Percentiles rank a stretch among this genome's conserved stretches.
phyloP scores from a whole-genome alignment of 2,329 filamentous ascomycete species.

The Dactylellina drechsleri region DNA sequence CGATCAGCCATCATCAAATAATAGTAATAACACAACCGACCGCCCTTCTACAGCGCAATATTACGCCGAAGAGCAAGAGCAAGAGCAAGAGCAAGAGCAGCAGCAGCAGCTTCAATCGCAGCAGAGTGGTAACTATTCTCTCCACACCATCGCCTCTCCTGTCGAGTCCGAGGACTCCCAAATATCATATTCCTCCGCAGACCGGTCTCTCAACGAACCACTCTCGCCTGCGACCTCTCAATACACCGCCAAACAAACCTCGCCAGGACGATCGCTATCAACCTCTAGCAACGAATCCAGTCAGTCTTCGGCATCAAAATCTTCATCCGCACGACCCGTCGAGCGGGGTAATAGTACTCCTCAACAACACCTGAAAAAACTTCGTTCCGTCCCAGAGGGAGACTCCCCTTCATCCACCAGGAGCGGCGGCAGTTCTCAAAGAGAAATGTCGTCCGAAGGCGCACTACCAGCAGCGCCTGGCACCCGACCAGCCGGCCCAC shows the following conservation, averaged over 20 bases:
- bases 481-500: conserved; percentile 64
- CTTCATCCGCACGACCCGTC: conserved; percentile 49
- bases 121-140: conserved; percentile 36
- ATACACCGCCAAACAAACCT: conserved; percentile 34
- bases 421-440: conserved; percentile 50
- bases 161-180: conserved; percentile 45
- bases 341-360: conserved; percentile 52
- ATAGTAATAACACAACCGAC: conserved; percentile 18
- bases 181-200: conserved; percentile 39
- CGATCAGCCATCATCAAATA: conserved; percentile 18
- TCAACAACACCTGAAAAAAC: conserved; percentile 56
- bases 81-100: conserved; percentile 11
- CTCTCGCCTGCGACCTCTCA: conserved; percentile 39
- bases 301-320: conserved; percentile 46
- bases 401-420: conserved; percentile 31
- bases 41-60: conserved; percentile 39
- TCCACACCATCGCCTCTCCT: conserved; percentile 35
- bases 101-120: conserved; percentile 14
- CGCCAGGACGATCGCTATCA: conserved; percentile 39
- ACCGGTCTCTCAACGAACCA: conserved; percentile 42
- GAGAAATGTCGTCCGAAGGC: conserved; percentile 55
- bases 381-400: conserved; percentile 56
- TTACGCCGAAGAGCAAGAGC: conserved; percentile 29
- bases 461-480: conserved; percentile 53
- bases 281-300: conserved; percentile 50